These are phyloP conservation scores for Nakazawaea ishiwadae DNA, from an alignment of 805 yeast genomes.

Conservation along the genomic window DNA sequence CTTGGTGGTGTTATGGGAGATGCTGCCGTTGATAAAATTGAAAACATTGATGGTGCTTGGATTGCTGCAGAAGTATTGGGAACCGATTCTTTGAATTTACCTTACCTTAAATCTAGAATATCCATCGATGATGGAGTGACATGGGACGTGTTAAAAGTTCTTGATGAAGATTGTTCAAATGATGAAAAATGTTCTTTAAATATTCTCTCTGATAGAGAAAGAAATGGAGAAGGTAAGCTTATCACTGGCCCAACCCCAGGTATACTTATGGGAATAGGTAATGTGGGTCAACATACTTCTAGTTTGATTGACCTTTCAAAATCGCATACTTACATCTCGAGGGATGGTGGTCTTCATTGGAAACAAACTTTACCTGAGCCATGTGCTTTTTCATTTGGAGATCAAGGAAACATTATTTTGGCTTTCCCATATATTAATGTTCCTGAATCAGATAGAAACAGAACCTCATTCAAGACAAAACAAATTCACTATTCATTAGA, in stretches of 20 bases:
- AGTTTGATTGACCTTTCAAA: background rate
- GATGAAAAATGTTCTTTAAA: slow-evolving; percentile 47
- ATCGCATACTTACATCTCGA: slow-evolving; percentile 51
- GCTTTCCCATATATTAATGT: slow-evolving; percentile 37
- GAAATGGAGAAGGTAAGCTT: slow-evolving; percentile 36
- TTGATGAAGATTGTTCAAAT: slow-evolving; percentile 41
- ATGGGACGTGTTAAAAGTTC: slow-evolving; percentile 45
- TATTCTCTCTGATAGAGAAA: slow-evolving; percentile 26
- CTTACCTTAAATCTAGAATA: slow-evolving; percentile 28
- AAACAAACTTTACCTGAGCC: slow-evolving; percentile 46
- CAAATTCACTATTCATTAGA: slow-evolving; percentile 52
- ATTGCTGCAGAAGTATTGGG: slow-evolving; percentile 35
- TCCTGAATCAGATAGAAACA: slow-evolving; percentile 35
- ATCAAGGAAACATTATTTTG: slow-evolving; percentile 71
- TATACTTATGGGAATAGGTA: slow-evolving; percentile 64
- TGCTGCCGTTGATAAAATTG: slow-evolving; percentile 37
- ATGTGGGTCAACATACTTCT: slow-evolving; percentile 61
- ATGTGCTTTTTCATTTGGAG: slow-evolving; percentile 59
- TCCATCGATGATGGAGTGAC: slow-evolving; percentile 49
- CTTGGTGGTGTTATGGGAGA: slow-evolving; percentile 32
- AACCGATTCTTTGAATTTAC: slow-evolving; percentile 26
- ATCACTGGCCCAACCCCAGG: slow-evolving; percentile 54
- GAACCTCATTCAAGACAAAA: slow-evolving; percentile 16
- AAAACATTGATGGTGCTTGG: slow-evolving; percentile 59
- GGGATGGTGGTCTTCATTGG: slow-evolving; percentile 82